phyloP scores from a whole-genome alignment of 164 flowering plant genomes.

The Echeveria elegans region DNA sequence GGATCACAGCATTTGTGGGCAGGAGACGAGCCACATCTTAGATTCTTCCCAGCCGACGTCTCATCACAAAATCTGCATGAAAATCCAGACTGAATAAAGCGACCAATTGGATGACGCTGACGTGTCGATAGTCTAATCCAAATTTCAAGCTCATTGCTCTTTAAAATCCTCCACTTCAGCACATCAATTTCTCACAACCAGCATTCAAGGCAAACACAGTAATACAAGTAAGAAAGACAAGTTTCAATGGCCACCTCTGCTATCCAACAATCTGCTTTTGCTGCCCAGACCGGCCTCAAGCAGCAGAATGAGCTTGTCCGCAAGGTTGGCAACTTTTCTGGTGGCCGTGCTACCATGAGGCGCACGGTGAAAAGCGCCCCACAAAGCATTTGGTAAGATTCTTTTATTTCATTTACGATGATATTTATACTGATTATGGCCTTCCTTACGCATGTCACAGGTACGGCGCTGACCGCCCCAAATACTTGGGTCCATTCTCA shows the following conservation, averaged over 20 bases:
- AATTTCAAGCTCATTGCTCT: not conserved
- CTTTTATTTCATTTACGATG: not conserved
- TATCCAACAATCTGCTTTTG: not conserved
- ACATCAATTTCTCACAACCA: not conserved
- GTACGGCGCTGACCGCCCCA: not conserved
- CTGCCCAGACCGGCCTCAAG: not conserved
- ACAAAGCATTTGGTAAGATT: not conserved
- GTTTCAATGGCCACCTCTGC: not conserved
- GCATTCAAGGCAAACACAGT: not conserved
- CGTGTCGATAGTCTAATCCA: not conserved
- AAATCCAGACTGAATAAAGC: not conserved
- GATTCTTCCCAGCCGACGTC: not conserved
- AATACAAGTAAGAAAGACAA: too few species aligned
- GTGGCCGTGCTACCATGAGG: not conserved
- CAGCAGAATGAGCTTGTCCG: not conserved
- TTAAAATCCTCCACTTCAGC: not conserved
- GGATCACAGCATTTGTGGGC: not conserved
- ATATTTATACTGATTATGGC: not conserved
- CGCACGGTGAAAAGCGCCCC: not conserved
- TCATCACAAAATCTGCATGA: not conserved
- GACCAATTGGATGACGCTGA: not conserved
- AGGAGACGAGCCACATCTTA: not conserved
- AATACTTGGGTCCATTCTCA: too few species aligned
- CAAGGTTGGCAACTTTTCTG: not conserved
- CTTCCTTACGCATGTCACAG: not conserved